phyloP scores from a whole-genome alignment of 208 protist species.

The Naegleria fowleri region DNA sequence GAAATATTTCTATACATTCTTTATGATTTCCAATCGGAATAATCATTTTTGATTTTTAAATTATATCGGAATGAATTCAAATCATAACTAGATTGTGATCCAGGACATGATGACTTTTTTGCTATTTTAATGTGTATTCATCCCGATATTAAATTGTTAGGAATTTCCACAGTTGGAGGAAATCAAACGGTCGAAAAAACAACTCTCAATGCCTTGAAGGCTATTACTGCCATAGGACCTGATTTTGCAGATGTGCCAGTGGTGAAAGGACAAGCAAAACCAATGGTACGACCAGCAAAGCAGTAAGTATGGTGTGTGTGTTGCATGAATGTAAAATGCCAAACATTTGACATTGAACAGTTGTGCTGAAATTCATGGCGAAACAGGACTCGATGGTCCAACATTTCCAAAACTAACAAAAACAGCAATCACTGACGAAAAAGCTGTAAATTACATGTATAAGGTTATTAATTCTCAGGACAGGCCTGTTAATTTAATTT shows the following conservation, averaged over 20 bases:
- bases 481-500: slow-evolving; percentile 32
- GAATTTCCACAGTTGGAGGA: slow-evolving; percentile 65
- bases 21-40: too few species aligned
- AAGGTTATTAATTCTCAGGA: slow-evolving; percentile 10
- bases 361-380: slow-evolving; percentile 62
- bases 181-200: slow-evolving; percentile 73
- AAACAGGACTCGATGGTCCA: slow-evolving; percentile 52
- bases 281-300: slow-evolving; percentile 1
- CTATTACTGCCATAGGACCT: slow-evolving; percentile 46
- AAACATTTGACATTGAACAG: too few species aligned
- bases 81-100: slow-evolving; percentile 64
- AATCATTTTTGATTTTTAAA: too few species aligned
- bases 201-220: slow-evolving; percentile 55
- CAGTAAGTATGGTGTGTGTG: background rate
- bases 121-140: slow-evolving; percentile 63
- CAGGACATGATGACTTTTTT: slow-evolving; percentile 68
- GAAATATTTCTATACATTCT: too few species aligned
- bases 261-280: slow-evolving; percentile 42
- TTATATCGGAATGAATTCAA: too few species aligned
- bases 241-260: slow-evolving; percentile 48
- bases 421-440: slow-evolving; percentile 21
- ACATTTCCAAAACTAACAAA: background rate
- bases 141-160: slow-evolving; percentile 61
- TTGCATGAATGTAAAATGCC: too few species aligned
- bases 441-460: slow-evolving; percentile 20